Evolutionary conservation across 371 early-diverging fungal genomes (phyloP).

Genomic region (Synchytrium microbalum): DNA sequence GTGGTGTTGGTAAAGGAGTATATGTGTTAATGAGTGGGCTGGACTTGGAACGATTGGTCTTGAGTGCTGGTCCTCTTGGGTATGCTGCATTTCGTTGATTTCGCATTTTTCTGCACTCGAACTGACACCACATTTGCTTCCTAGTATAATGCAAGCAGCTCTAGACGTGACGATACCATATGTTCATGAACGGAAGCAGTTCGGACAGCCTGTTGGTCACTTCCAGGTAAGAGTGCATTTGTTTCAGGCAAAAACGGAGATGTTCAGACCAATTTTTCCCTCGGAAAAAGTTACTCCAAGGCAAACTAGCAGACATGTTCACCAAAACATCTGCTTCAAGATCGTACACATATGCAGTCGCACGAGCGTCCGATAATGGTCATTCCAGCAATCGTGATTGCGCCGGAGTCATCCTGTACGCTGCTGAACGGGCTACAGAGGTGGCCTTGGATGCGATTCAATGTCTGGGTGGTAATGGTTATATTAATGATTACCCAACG

Average conservation of each 20-base stretch:
- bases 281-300: slow-evolving; percentile 76
- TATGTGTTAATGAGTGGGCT: slow-evolving; percentile 96
- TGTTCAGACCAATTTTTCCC: neutral
- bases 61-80: slow-evolving; percentile 92
- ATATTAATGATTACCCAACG: slow-evolving; percentile 83
- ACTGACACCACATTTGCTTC: neutral
- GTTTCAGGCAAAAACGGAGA: neutral
- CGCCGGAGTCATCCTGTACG: slow-evolving; percentile 91
- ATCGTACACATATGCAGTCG: slow-evolving; percentile 88
- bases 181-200: slow-evolving; percentile 85
- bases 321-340: slow-evolving; percentile 87
- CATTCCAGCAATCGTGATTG: slow-evolving; percentile 83
- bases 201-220: slow-evolving; percentile 75
- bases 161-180: slow-evolving; percentile 80
- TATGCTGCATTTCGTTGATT: slow-evolving; percentile 17
- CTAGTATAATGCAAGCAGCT: slow-evolving; percentile 80
- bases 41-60: slow-evolving; percentile 85
- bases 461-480: slow-evolving; percentile 90
- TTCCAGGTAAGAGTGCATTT: slow-evolving; percentile 57
- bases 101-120: neutral
- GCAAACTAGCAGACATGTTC: slow-evolving; percentile 95
- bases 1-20: slow-evolving; percentile 81
- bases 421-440: slow-evolving; percentile 94
- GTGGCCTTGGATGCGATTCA: slow-evolving; percentile 93
- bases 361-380: slow-evolving; percentile 77